Base-by-base conservation (phyloP, 1,284 basidiomycete genomes). In the Fomitopsis pinicola region DNA sequence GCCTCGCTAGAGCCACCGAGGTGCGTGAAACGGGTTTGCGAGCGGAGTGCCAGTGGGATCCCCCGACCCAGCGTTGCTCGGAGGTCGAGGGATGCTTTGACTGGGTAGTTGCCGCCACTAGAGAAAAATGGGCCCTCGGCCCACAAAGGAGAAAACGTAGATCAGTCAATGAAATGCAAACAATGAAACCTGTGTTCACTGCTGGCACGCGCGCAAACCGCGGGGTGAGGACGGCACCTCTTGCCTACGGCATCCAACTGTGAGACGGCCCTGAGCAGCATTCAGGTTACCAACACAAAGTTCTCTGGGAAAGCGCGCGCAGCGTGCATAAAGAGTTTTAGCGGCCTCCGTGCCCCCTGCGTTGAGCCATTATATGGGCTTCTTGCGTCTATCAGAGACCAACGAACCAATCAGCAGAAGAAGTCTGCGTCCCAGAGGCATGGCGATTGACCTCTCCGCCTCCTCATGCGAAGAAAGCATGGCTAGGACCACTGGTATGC, bases 351-450 rank as follows among this genome's bases (percentile, higher is more conserved):
- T 22, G 48, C 28, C 33, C 48, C 48, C 48, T 33, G 15, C 48
- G 14, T 50, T 28, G 48, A 40, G 33, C 45, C 57, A 33, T 46
- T 45, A 33, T 36, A 36, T 36, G 45, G 28, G n/a, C 44, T 48
- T 58, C 57, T 40, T 46, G 45, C 28, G 57, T 45, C 57, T 58
- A 58, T 58, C 57, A 58, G 33, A 6, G 45, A 15, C 44, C 45
- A 44, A 33, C 28, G 45, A 33, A 58, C 26, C 45, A 19, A 48
- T 57, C 22, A 33, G 26, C 26, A 35, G 19, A 44, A 12, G 28
- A 14, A 22, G 38, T 35, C 33, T 33, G 26, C 26, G 6, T 35
- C 30, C 17, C 57, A 44, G 45, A 12, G 30, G 30, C 44, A 36
- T n/a, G 57, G 36, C 19, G 28, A 33, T 33, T 50, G 30, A 58